Evolutionary conservation across 768 basidiomycete species (phyloP).

Genomic region (Calocybe indica): DNA sequence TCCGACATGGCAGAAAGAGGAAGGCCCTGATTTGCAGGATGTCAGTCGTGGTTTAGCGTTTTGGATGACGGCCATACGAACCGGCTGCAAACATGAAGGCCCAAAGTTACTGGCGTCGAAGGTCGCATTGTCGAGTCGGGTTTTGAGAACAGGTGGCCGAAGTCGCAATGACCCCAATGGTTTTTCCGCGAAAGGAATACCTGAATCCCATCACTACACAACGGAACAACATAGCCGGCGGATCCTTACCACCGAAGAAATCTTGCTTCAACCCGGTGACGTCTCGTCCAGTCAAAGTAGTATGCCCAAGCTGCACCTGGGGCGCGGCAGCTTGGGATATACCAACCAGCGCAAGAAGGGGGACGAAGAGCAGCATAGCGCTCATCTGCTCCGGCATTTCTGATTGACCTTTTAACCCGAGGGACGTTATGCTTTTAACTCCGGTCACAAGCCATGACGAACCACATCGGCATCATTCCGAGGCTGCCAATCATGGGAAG

Average conservation of each 20-base stretch:
- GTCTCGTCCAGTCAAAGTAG: constrained; percentile 7
- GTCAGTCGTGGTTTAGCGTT: constrained; percentile 12
- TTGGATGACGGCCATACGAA: constrained; percentile 2
- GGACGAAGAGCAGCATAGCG: too few species aligned
- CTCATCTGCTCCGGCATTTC: too few species aligned
- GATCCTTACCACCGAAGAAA: constrained; percentile 8
- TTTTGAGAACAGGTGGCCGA: constrained; percentile 19
- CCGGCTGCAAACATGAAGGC: constrained; percentile 20
- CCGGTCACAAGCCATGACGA: too few species aligned
- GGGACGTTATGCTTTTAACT: too few species aligned
- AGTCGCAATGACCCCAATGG: constrained; percentile 23
- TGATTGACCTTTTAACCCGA: too few species aligned
- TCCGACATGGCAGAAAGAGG: constrained; percentile 33
- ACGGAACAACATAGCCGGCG: background rate
- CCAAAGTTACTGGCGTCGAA: constrained; percentile 25
- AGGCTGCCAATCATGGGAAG: too few species aligned
- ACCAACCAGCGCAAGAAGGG: too few species aligned
- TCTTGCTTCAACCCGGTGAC: constrained; percentile 8
- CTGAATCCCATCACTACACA: constrained; percentile 4
- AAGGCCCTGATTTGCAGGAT: constrained; percentile 5
- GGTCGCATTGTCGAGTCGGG: constrained; percentile 10
- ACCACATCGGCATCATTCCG: too few species aligned
- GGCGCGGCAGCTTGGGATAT: constrained; percentile 1
- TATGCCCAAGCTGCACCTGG: constrained; percentile 5
- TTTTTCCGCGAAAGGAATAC: constrained; percentile 23